A percentile compares a stretch with the other conserved stretches of the same genome.
Conservation (phyloP, 1,284 basidiomycete genomes). For the Sanghuangporus weigelae region DNA sequence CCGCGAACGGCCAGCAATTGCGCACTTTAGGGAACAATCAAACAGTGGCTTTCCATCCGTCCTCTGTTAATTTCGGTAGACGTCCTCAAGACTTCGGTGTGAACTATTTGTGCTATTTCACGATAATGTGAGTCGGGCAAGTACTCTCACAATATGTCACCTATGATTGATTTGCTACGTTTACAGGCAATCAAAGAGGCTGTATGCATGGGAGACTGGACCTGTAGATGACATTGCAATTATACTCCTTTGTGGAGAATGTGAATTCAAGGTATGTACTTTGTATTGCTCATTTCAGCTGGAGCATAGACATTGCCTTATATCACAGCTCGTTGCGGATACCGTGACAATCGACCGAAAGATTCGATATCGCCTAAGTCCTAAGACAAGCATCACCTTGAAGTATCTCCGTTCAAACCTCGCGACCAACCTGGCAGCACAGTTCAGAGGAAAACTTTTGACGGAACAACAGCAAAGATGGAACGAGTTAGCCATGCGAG, state of each 20-base stretch:
- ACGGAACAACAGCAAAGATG: constrained; percentile 57
- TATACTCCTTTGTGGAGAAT: constrained; percentile 85
- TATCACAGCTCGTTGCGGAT: constrained; percentile 65
- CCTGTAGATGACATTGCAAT: constrained; percentile 85
- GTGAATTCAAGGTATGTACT: constrained; percentile 77
- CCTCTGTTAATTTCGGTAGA: constrained; percentile 80
- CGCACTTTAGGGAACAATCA: constrained; percentile 89
- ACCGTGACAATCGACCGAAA: constrained; percentile 82
- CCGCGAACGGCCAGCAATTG: constrained; percentile 47
- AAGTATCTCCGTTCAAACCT: constrained; percentile 76
- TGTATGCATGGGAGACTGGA: constrained; percentile 97
- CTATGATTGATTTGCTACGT: not conserved
- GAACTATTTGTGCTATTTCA: constrained; percentile 83
- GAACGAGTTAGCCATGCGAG: constrained; percentile 65
- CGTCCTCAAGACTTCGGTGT: constrained; percentile 67
- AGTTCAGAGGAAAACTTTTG: constrained; percentile 60
- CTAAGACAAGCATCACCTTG: constrained; percentile 76
- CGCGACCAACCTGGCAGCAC: constrained; percentile 54
- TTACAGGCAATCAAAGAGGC: constrained; percentile 80
- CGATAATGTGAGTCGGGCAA: constrained; percentile 62
- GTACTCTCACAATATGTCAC: constrained; percentile 17
- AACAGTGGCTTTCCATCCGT: constrained; percentile 82
- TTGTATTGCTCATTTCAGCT: not conserved
- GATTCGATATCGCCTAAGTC: constrained; percentile 66
- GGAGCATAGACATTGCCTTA: not conserved